Conservation (phyloP, 768 basidiomycete genomes). For the Rhizopogon rudus region DNA sequence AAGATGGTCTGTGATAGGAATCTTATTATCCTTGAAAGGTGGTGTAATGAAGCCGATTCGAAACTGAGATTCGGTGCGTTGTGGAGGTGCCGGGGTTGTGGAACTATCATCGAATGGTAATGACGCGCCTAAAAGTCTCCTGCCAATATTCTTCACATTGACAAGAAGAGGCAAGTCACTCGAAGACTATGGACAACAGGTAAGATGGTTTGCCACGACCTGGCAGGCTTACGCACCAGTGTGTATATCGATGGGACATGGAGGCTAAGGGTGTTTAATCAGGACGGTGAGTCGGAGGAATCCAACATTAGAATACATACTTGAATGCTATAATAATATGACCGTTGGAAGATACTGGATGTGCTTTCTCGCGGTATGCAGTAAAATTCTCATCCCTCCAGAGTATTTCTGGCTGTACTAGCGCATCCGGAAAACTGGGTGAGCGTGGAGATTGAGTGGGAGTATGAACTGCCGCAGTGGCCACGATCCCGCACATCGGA, state of each 20-base stretch:
- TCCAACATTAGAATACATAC: conserved; percentile 36
- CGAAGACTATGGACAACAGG: conserved; percentile 46
- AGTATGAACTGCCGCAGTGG: conserved; percentile 40
- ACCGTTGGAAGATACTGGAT: conserved; percentile 69
- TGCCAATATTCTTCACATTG: conserved; percentile 53
- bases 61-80: conserved; percentile 34
- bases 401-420: conserved; percentile 54
- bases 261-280: conserved; percentile 38
- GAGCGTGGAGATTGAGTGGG: conserved; percentile 40
- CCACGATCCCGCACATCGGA: conserved; percentile 72
- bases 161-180: conserved; percentile 72
- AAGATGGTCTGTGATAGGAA: conserved; percentile 75
- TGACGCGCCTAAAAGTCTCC: conserved; percentile 48
- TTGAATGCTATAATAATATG: conserved; percentile 76
- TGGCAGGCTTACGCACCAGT: conserved; percentile 41
- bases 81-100: conserved; percentile 23
- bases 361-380: conserved; percentile 61
- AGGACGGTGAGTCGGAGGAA: conserved; percentile 40
- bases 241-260: conserved; percentile 78
- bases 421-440: conserved; percentile 40
- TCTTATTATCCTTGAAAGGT: conserved; percentile 72
- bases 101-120: conserved; percentile 21
- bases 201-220: conserved; percentile 3
- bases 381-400: conserved; percentile 80
- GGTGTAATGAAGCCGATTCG: conserved; percentile 76